Conservation (phyloP, 345 rosid genomes). For the Reutealis trisperma region DNA sequence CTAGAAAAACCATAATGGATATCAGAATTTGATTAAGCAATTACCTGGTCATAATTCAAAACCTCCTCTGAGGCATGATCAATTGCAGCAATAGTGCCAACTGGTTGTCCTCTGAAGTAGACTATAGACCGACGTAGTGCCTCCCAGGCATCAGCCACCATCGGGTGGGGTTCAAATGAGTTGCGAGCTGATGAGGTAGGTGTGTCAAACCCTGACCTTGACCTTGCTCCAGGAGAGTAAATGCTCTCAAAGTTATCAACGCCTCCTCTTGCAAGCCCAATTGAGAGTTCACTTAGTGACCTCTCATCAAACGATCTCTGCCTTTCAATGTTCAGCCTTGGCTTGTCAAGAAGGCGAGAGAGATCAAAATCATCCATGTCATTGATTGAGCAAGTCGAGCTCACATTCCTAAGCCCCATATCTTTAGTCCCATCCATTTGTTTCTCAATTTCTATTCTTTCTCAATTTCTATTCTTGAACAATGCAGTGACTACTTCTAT, state of each 20-base stretch:
- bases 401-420: slow-evolving; percentile 63
- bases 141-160: slow-evolving; percentile 98
- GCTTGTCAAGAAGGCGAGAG: slow-evolving; percentile 79
- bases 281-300: slow-evolving; percentile 84
- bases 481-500: slow-evolving; percentile 17
- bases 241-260: slow-evolving; percentile 50
- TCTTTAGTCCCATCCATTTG: slow-evolving; percentile 63
- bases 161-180: slow-evolving; percentile 94
- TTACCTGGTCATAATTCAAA: slow-evolving; percentile 95
- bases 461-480: slow-evolving; percentile 13
- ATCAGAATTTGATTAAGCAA: not conserved
- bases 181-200: slow-evolving; percentile 78
- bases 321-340: slow-evolving; percentile 84
- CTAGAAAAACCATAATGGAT: not conserved
- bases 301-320: slow-evolving; percentile 93
- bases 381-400: slow-evolving; percentile 73
- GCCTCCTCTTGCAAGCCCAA: slow-evolving; percentile 55
- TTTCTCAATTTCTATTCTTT: slow-evolving; percentile 12
- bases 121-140: slow-evolving; percentile 80
- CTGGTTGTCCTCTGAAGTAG: slow-evolving; percentile 74
- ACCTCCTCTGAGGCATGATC: slow-evolving; percentile 98
- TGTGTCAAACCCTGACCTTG: slow-evolving; percentile 59
- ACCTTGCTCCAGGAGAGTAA: slow-evolving; percentile 25
- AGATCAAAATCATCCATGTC: slow-evolving; percentile 80
- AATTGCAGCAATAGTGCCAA: slow-evolving; percentile 85